Evolutionary conservation across 2,329 filamentous ascomycete genomes (phyloP), one percentile per base, ranked within the genome.

Genomic region (Scleromitrula shiraiana): DNA sequence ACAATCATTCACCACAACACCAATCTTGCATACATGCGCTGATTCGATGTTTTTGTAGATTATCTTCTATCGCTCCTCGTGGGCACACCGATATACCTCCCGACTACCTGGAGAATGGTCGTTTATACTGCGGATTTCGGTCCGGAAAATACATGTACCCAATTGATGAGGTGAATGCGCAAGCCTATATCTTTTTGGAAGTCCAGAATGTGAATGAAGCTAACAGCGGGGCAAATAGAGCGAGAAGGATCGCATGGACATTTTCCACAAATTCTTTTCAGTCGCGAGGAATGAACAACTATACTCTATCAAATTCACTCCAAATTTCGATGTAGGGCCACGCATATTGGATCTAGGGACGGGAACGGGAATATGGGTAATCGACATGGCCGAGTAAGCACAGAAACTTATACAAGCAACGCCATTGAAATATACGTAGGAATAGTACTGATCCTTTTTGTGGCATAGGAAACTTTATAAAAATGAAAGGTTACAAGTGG

Each of bases 321-420:
- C 33, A 7, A 59, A 54, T 40, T 56, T 51, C 24, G 54, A 60
- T 32, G 37, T 40, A 15, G 57, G 53, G 7, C 67, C 68, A 2
- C 67, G 69, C 42, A 72, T 84, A 40, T 62, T 85, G 35, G 81
- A 85, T 59, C 63, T 95, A 46, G 91, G 89, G 35, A 90, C 85
- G 54, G 91, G 90, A 17, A 95, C 88, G 1, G 89, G 88, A 32
- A 91, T 95, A 52, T 97, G 91, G 91, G 80, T 85, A 33, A 86
- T 94, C 58, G 85, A 91, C 56, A 84, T 95, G 68, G 85, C 85
- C 53, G 82, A 85, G 77, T 88, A 71, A 69, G 79, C 68, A 59
- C 46, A 27, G 24, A 24, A 47, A 33, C 33, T 17, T 36, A 39
- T 24, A 17, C 41, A 20, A 8, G 50, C 15, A 20, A 4, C 14